Evolutionary conservation across 164 flowering plant genomes (phyloP), one percentile per base, ranked within the genome.

Genomic region (Nelumbo lutea): DNA sequence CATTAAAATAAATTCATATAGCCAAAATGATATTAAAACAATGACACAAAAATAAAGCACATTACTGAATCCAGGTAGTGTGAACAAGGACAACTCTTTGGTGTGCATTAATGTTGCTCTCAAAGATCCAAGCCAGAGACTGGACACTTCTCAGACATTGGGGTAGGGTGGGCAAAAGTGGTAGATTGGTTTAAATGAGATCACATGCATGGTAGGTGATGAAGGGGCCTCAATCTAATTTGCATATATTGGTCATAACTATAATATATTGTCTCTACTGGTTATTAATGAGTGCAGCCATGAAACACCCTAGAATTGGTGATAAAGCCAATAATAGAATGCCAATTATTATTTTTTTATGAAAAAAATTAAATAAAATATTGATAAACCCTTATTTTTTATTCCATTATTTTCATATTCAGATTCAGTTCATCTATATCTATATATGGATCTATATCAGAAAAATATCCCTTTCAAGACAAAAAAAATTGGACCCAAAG

Each of bases 131-230:
- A 55, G n/a, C 5, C 1, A 14, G 27, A 27, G 27, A 27, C 27
- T 27, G 0, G n/a, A 10, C 58, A 55, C 13, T 2, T 14, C n/a
- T 55, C 58, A 55, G n/a, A 4, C 2, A 6, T 9, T 42, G 44
- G 8, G 47, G 3, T 65, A n/a, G 55, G 47, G 44, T 6, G 38
- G 41, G 65, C 59, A n/a, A 64, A 10, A 5, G 40, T 61, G 62
- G 44, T 40, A 8, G 9, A 41, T 9, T 40, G 11, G 44, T 64
- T 42, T 69, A 64, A 75, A 66, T 70, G 77, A 55, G 66, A 62
- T 14, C 73, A 75, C 73, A 70, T 75, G 77, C 42, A 61, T 15
- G 65, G 44, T 66, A 40, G 73, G 70, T 70, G 58, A 27, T 66
- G 59, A 7, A 66, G 66, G 69, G 62, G 61, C 53, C 47, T 44